These are phyloP conservation scores for Trichoderma polysporum DNA, from an alignment of 2,329 filamentous ascomycete species.

Conservation along the genomic window DNA sequence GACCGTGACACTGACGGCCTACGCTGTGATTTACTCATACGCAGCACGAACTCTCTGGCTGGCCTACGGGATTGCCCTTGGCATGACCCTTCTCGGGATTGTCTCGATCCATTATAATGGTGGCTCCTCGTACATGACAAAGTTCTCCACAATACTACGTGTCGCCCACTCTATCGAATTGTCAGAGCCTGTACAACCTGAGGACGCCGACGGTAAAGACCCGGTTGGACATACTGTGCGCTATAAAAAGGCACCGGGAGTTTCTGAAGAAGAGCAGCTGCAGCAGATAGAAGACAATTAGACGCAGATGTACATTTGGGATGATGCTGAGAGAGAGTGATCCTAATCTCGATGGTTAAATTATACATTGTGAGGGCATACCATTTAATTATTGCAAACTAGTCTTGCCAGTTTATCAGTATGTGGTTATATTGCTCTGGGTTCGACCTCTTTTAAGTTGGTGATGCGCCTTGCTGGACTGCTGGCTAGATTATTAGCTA, in stretches of 20 bases:
- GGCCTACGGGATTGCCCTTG: not conserved
- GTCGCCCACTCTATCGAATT: not conserved
- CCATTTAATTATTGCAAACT: too few species aligned
- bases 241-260: not conserved
- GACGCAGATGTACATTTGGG: not conserved
- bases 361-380: not conserved
- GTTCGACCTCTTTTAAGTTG: too few species aligned
- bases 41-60: not conserved
- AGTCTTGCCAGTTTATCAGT: too few species aligned
- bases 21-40: not conserved
- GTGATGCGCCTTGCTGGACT: too few species aligned
- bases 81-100: not conserved
- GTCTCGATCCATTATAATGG: not conserved
- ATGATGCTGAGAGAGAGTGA: not conserved
- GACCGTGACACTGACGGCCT: not conserved
- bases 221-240: not conserved
- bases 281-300: not conserved
- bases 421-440: too few species aligned
- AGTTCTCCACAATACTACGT: not conserved
- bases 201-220: not conserved
- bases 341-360: not conserved
- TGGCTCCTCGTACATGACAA: not conserved
- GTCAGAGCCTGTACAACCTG: not conserved
- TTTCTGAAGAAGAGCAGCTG: not conserved
- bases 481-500: too few species aligned